A percentile compares a stretch with the other conserved stretches of the same genome.
Evolutionary conservation across 176 grass and related monocot genomes (phyloP).

Genomic region (Carex myosuroides): DNA sequence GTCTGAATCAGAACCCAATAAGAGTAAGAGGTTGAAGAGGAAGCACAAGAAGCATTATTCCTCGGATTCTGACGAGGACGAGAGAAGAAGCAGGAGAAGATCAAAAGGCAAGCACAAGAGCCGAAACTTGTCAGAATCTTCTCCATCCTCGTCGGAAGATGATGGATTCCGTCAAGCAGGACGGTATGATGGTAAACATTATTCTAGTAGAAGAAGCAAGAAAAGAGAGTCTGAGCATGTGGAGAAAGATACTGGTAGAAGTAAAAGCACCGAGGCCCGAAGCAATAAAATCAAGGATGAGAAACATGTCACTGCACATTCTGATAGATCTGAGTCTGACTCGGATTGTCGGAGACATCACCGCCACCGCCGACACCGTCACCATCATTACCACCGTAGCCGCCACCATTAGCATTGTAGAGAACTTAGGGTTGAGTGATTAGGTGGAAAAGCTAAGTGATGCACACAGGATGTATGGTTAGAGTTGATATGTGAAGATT

Average conservation of each 20-base stretch:
- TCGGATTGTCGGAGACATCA: not conserved
- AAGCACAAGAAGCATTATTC: constrained; percentile 51
- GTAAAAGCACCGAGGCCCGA: not conserved
- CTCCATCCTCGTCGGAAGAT: constrained; percentile 30
- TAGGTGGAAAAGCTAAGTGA: not conserved
- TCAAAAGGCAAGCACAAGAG: constrained; percentile 39
- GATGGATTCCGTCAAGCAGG: constrained; percentile 18
- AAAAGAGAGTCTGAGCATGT: constrained; percentile 21
- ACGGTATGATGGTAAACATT: constrained; percentile 3
- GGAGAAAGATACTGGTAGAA: not conserved
- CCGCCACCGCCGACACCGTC: not conserved
- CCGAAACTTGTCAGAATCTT: constrained; percentile 25
- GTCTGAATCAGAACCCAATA: constrained; percentile 28
- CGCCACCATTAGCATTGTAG: not conserved
- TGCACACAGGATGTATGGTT: not conserved
- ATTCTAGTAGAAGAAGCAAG: constrained; percentile 23
- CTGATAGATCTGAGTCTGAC: constrained; percentile 1
- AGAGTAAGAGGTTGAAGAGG: constrained; percentile 38
- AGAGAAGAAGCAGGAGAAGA: constrained; percentile 31
- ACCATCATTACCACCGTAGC: not conserved
- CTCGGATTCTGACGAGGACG: constrained; percentile 35
- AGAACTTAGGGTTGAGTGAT: not conserved
- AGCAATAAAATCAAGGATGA: not conserved
- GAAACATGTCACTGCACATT: not conserved
- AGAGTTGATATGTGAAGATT: not conserved